Base-by-base conservation (phyloP, 2,329 filamentous ascomycete species). In the Ceratocystis alfenasii region DNA sequence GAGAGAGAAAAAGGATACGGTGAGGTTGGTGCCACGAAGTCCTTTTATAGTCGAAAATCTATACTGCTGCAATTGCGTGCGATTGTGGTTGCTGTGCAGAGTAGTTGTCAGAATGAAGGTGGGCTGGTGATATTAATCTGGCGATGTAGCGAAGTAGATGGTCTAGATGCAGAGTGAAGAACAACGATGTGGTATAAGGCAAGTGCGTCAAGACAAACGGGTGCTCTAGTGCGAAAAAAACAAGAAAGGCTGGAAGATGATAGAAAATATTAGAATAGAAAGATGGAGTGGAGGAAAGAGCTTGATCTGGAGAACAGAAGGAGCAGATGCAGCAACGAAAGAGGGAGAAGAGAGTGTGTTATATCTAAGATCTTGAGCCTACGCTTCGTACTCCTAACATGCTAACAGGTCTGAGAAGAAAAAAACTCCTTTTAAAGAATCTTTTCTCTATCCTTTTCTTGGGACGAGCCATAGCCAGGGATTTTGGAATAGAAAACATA, bases 281-380 rank as follows among this genome's bases (percentile, higher is more conserved):
- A 41, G 30, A 36, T 22, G 30, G 22, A 33, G 8, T 45, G 59
- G 22, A 41, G 10, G 59, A 62, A 62, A 62, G 41, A 62, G 17
- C 17, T 25, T 41, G 59, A 57, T 36, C 15, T 65, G 63, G 59
- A 25, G 44, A 65, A n/a, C 20, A 45, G n/a, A 48, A 28, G 33
- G 17, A 65, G 45, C 10, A 45, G 7, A 10, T 7, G 7, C 6
- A 28, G 15, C 10, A n/a, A 17, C 20, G 25, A 25, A 22, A 46
- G 63, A 65, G 63, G 63, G 63, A 65, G 48, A 59, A 12, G 2
- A 65, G 50, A 8, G 33, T 15, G 59, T 30, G 15, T 60, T 65
- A 65, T 65, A 65, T 65, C 48, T 44, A 44, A 50, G 46, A n/a
- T 50, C 46, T 50, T 50, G 46, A n/a, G 46, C 46, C 22, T 22